Conservation (phyloP, 75 land plant species). For the Cupressus sempervirens region DNA sequence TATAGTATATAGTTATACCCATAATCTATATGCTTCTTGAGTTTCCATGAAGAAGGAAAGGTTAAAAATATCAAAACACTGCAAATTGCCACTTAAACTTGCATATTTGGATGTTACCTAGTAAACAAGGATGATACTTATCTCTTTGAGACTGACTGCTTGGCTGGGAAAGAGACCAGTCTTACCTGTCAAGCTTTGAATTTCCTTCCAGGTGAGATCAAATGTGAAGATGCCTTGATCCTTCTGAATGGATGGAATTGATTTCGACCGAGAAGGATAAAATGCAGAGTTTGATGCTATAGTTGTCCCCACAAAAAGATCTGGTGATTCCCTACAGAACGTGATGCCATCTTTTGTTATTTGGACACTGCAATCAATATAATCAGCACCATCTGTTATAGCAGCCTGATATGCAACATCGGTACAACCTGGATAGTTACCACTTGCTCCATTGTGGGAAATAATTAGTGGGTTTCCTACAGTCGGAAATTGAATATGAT, state of each 20-base stretch:
- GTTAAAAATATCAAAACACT: not conserved
- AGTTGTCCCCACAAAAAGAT: constrained; percentile 47
- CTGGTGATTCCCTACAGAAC: constrained; percentile 54
- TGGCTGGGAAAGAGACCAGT: not conserved
- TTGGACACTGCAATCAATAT: constrained; percentile 90
- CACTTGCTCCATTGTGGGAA: constrained; percentile 83
- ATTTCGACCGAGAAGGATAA: constrained; percentile 26
- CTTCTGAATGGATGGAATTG: constrained; percentile 40
- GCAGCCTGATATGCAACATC: constrained; percentile 68
- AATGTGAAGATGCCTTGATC: constrained; percentile 61
- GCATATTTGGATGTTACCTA: not conserved
- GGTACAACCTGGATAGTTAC: constrained; percentile 69
- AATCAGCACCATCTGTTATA: constrained; percentile 64
- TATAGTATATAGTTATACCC: not conserved
- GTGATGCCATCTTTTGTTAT: constrained; percentile 79
- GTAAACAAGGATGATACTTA: not conserved
- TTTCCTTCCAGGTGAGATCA: constrained; percentile 78
- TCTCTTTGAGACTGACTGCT: not conserved
- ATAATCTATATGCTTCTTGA: not conserved
- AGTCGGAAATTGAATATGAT: not conserved
- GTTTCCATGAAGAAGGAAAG: not conserved
- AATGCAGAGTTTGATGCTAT: constrained; percentile 23
- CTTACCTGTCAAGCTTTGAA: constrained; percentile 72
- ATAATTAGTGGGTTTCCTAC: constrained; percentile 49
- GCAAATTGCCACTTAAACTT: not conserved